Conservation (phyloP, 2,329 filamentous ascomycete genomes). For the Didymella glomerata region DNA sequence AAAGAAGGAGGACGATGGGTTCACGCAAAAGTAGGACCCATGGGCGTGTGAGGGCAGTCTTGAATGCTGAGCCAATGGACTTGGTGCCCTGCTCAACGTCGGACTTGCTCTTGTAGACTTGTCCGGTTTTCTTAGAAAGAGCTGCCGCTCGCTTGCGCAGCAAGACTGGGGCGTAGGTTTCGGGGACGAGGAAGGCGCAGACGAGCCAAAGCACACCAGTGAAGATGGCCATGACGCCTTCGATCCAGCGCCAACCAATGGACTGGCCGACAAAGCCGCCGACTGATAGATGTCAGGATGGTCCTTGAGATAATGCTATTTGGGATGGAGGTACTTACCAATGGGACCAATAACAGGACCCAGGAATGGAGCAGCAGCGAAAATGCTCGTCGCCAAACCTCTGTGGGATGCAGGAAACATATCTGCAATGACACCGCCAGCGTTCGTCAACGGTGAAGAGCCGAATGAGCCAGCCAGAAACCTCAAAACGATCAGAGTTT, state of each 20-base stretch:
- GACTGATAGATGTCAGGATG: conserved; percentile 47
- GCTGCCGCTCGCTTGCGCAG: conserved; percentile 67
- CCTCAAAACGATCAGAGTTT: conserved; percentile 56
- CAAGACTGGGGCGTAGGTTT: conserved; percentile 69
- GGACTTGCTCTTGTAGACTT: conserved; percentile 60
- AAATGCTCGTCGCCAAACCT: conserved; percentile 57
- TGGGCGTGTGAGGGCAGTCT: conserved; percentile 36
- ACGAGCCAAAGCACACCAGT: conserved; percentile 50
- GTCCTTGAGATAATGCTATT: background rate
- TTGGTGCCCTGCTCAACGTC: conserved; percentile 16
- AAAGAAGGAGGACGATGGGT: conserved; percentile 33
- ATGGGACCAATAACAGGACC: conserved; percentile 60
- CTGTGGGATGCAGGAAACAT: conserved; percentile 44
- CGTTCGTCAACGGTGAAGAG: conserved; percentile 56
- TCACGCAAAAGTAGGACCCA: conserved; percentile 34
- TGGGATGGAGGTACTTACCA: background rate
- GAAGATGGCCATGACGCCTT: conserved; percentile 64
- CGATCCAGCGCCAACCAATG: conserved; percentile 40
- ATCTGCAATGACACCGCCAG: conserved; percentile 49
- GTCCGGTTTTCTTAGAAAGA: conserved; percentile 67
- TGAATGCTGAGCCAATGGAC: conserved; percentile 7
- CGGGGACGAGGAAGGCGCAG: conserved; percentile 55
- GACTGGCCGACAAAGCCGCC: conserved; percentile 26
- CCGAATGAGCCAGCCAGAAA: conserved; percentile 56
- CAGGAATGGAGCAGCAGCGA: conserved; percentile 56